Base-by-base conservation (phyloP, 2,329 filamentous ascomycete genomes). In the Colletotrichum sp. region DNA sequence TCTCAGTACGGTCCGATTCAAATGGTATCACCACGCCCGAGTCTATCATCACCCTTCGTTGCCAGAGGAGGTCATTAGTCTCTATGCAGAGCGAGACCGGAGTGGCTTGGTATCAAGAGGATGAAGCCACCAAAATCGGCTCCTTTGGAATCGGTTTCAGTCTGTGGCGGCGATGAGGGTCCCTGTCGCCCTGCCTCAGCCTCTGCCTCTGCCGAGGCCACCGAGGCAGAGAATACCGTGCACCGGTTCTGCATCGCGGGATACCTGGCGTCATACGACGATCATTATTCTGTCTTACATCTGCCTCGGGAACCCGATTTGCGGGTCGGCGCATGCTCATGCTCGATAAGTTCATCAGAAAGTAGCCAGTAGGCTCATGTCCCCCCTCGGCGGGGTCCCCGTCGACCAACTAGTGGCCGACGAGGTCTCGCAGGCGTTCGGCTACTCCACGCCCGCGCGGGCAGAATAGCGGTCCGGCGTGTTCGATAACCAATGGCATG, bases 51-150 rank as follows among this genome's bases (percentile, higher is more conserved):
- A 66, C 28, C 21, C 34, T 38, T 58, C 64, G 43, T n/a, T 56
- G 5, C 43, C 28, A 48, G 68, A 60, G n/a, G 38, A 52, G 21
- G 8, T 9, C 16, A 60, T 64, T 65, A 18, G 73, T 58, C n/a
- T 60, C 61, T 16, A 28, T 32, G 48, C 64, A 36, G 36, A 65
- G 70, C 73, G 70, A 76, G 73, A 76, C 64, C 73, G 73, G 73
- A 76, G 73, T 52, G 36, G 48, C 34, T 70, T 38, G 21, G 68
- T 60, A 38, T 73, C 64, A 56, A 38, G 26, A 69, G 38, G 58
- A 69, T 26, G 48, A 73, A 73, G 73, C 73, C 73, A 76, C 73
- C 34, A 68, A 32, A 32, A 73, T 12, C n/a, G 70, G 70, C 70
- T 36, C 56, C 66, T 55, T 36, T 58, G 28, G 26, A 34, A 64